Evolutionary conservation across 306 rosid genomes (phyloP).

Genomic region (Echinosophora koreensis): DNA sequence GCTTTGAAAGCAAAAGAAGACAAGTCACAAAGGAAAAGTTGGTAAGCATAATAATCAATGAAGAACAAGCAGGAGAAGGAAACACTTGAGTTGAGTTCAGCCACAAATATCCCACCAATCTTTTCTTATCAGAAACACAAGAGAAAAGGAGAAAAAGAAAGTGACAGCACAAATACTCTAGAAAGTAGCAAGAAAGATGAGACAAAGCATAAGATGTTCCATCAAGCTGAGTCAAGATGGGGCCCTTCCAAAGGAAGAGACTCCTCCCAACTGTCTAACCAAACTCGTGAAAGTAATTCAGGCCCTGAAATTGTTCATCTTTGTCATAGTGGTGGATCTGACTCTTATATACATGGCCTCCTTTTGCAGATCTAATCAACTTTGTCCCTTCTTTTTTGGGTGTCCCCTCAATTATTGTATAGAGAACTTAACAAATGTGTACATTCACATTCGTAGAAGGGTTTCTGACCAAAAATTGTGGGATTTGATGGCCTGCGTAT

Average conservation of each 20-base stretch:
- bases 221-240: conserved; percentile 57
- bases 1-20: conserved; percentile 28
- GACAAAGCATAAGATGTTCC: conserved; percentile 51
- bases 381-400: not conserved
- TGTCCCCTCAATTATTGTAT: not conserved
- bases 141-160: not conserved
- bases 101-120: conserved; percentile 46
- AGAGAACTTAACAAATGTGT: too few relatives aligned
- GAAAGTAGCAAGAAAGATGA: conserved; percentile 35
- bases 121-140: conserved; percentile 19
- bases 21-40: conserved; percentile 17
- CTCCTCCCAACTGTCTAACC: conserved; percentile 20
- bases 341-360: conserved; percentile 21
- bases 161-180: conserved; percentile 35
- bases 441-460: too few relatives aligned
- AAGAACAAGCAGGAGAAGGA: conserved; percentile 7
- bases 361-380: conserved; percentile 35
- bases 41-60: conserved; percentile 24
- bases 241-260: conserved; percentile 34
- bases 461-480: too few relatives aligned
- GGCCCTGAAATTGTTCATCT: not conserved
- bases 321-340: conserved; percentile 26
- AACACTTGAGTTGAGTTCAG: conserved; percentile 34
- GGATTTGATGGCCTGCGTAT: too few relatives aligned
- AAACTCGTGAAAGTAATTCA: conserved; percentile 23